A percentile compares a stretch with the other conserved stretches of the same genome.
These are phyloP conservation scores for Psophocarpus tetragonolobus DNA, from an alignment of 306 rosid genomes.

Conservation along the genomic window DNA sequence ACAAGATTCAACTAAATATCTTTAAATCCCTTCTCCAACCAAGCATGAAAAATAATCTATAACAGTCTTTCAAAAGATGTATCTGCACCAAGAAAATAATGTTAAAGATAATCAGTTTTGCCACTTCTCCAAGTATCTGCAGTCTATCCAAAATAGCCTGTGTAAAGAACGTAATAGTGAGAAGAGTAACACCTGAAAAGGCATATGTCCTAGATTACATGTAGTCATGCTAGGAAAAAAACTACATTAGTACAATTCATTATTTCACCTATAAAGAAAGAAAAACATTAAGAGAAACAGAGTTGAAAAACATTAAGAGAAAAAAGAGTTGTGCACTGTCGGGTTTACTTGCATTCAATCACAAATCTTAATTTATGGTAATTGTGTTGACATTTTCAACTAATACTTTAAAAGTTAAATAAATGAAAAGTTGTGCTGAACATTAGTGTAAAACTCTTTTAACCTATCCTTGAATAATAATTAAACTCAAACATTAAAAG, in stretches of 20 bases:
- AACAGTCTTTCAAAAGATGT: neutral
- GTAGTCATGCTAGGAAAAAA: neutral
- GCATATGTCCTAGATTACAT: neutral
- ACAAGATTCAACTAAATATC: conserved; percentile 1
- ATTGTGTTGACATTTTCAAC: no score
- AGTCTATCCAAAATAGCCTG: conserved; percentile 1
- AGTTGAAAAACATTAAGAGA: no score
- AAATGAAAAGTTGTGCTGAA: no score
- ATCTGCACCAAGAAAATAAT: neutral
- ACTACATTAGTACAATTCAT: neutral
- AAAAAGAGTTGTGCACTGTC: no score
- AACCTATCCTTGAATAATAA: no score
- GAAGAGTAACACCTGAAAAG: neutral
- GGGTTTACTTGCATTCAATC: no score
- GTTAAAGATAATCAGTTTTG: neutral
- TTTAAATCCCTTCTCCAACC: neutral
- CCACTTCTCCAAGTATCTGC: conserved; percentile 2
- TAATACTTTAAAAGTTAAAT: no score
- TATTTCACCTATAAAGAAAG: neutral
- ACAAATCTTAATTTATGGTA: no score
- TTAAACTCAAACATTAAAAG: neutral
- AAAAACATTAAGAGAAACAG: no score
- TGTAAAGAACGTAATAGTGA: neutral
- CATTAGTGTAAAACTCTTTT: no score
- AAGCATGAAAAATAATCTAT: neutral